Conservation (phyloP, 2,329 filamentous ascomycete species). For the Ascomycota sp. region DNA sequence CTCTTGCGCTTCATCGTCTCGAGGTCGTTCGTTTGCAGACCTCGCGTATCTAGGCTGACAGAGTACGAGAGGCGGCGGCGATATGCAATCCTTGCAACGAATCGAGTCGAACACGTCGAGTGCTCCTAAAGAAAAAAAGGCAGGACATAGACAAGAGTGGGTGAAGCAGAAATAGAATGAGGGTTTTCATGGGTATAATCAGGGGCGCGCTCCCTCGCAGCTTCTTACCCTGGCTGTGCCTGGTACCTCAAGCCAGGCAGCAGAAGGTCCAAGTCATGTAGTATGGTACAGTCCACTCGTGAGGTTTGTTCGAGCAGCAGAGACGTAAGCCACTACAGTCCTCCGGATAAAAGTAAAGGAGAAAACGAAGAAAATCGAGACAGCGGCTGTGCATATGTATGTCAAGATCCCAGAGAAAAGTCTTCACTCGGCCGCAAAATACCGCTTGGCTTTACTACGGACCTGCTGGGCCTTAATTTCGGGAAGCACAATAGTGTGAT, state of each 20-base stretch:
- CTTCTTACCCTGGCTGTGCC: conserved; percentile 1
- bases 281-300: conserved; percentile 1
- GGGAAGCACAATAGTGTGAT: conserved; percentile 56
- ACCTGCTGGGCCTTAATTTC: conserved; percentile 51
- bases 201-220: conserved; percentile 1
- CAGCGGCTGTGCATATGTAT: no score
- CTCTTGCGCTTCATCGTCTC: no score
- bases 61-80: no score
- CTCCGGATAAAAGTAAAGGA: neutral
- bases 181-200: conserved; percentile 2
- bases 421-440: conserved; percentile 44
- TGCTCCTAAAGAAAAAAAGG: neutral
- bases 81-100: no score
- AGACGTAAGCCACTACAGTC: neutral
- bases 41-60: no score
- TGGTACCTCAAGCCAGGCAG: neutral
- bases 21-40: no score
- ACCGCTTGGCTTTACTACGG: conserved; percentile 46
- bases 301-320: no score
- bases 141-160: neutral
- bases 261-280: neutral
- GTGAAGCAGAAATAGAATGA: neutral
- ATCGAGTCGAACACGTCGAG: no score
- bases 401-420: neutral
- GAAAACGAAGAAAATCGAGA: neutral